Conservation (phyloP, 2,329 filamentous ascomycete species). For the Aaosphaeria pasadenensis region DNA sequence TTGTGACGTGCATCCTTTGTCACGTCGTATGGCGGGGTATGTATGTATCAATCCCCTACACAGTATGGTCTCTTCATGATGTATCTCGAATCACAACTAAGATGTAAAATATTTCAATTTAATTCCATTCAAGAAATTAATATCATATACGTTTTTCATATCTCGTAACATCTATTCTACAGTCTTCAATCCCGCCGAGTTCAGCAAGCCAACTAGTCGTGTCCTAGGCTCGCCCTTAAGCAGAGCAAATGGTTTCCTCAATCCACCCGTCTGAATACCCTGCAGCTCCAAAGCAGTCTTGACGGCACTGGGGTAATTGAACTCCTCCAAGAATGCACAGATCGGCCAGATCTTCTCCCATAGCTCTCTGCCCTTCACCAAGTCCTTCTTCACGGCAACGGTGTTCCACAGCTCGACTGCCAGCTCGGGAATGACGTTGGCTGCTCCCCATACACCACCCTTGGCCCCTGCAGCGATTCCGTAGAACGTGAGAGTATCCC, state of each 20-base stretch:
- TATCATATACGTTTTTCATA: too few relatives aligned
- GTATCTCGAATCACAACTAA: too few relatives aligned
- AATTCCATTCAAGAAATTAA: too few relatives aligned
- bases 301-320: conserved; percentile 48
- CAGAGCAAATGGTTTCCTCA: conserved; percentile 50
- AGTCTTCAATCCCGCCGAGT: conserved; percentile 32
- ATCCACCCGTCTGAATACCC: conserved; percentile 46
- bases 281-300: conserved; percentile 52
- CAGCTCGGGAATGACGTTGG: conserved; percentile 51
- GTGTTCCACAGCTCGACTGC: conserved; percentile 49
- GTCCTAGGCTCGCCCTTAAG: conserved; percentile 23
- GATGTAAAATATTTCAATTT: too few relatives aligned
- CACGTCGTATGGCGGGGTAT: too few relatives aligned
- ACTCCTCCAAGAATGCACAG: conserved; percentile 50
- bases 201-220: conserved; percentile 35
- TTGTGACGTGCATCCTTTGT: too few relatives aligned
- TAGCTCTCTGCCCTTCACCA: conserved; percentile 44
- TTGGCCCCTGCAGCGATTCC: conserved; percentile 50
- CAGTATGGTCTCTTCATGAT: too few relatives aligned
- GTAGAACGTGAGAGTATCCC: conserved; percentile 55
- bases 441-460: conserved; percentile 51
- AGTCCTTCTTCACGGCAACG: conserved; percentile 42
- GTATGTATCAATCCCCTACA: too few relatives aligned
- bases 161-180: neutral
- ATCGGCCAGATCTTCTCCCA: conserved; percentile 51